Percentiles rank a stretch among this genome's conserved stretches.
Evolutionary conservation across 176 grass and related monocot genomes (phyloP).

Genomic region (Ensete glaucum): DNA sequence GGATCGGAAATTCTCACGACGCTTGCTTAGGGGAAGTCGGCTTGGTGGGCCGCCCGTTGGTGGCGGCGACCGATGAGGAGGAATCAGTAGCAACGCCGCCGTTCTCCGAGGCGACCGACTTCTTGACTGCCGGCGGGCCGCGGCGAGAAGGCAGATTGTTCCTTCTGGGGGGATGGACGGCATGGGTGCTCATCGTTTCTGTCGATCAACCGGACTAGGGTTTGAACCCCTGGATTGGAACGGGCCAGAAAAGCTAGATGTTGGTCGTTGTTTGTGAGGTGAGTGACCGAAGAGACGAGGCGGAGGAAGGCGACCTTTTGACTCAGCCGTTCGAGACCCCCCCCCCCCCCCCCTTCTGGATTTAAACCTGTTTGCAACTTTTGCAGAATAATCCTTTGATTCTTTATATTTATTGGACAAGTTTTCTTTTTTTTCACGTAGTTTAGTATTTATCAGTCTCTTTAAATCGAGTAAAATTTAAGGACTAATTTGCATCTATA

Average conservation of each 20-base stretch:
- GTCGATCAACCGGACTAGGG: neutral
- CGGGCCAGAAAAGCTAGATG: too few relatives aligned
- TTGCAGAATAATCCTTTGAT: too few relatives aligned
- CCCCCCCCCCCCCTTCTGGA: too few relatives aligned
- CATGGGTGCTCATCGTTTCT: slow-evolving; percentile 5
- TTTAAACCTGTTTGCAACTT: too few relatives aligned
- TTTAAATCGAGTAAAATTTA: too few relatives aligned
- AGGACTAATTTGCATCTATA: too few relatives aligned
- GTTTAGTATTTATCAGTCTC: too few relatives aligned
- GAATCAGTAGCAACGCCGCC: slow-evolving; percentile 2
- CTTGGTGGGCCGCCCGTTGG: slow-evolving; percentile 49
- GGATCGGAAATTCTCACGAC: slow-evolving; percentile 26
- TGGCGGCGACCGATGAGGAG: neutral
- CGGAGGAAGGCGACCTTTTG: too few relatives aligned
- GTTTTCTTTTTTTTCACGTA: too few relatives aligned
- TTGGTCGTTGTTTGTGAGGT: too few relatives aligned
- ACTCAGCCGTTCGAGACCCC: too few relatives aligned
- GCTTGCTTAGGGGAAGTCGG: slow-evolving; percentile 31
- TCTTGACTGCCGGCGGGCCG: neutral
- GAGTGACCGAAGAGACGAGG: neutral
- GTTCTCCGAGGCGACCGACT: slow-evolving; percentile 20
- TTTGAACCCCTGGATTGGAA: neutral
- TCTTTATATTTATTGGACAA: too few relatives aligned
- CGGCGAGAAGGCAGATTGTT: neutral
- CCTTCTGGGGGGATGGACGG: slow-evolving; percentile 2